A percentile compares a stretch with the other conserved stretches of the same genome.
Evolutionary conservation across 345 rosid species (phyloP).

Genomic region (Sisymbrium irio): DNA sequence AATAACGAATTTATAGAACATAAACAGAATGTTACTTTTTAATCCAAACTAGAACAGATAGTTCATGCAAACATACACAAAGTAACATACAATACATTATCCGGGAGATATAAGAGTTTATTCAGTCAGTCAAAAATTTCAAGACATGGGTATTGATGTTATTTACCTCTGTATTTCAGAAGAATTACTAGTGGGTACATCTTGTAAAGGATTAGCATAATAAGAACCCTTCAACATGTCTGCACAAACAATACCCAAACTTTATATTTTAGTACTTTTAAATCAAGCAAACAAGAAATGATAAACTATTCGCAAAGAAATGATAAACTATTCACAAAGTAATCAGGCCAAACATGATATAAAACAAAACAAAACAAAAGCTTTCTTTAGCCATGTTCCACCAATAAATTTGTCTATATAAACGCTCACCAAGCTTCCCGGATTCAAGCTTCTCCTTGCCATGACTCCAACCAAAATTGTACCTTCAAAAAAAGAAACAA

Average conservation of each 20-base stretch:
- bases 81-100: too few relatives aligned
- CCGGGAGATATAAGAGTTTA: too few relatives aligned
- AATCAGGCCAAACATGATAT: not conserved
- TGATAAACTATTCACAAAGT: too few relatives aligned
- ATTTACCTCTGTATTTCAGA: slow-evolving; percentile 53
- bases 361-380: too few relatives aligned
- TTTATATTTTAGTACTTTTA: not conserved
- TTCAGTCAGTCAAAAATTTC: too few relatives aligned
- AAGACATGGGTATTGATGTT: not conserved
- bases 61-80: not conserved
- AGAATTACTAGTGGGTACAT: slow-evolving; percentile 65
- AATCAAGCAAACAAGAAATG: slow-evolving; percentile 1
- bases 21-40: not conserved
- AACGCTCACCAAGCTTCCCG: slow-evolving; percentile 71
- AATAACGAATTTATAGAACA: not conserved
- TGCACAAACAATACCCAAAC: slow-evolving; percentile 32
- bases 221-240: slow-evolving; percentile 82
- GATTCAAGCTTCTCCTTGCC: slow-evolving; percentile 95
- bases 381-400: not conserved
- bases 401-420: slow-evolving; percentile 9
- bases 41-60: not conserved
- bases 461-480: slow-evolving; percentile 96
- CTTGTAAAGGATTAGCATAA: slow-evolving; percentile 79
- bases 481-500: slow-evolving; percentile 41
- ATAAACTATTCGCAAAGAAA: not conserved